Base-by-base conservation (phyloP, 495 filamentous ascomycete species). In the Letharia lupina region DNA sequence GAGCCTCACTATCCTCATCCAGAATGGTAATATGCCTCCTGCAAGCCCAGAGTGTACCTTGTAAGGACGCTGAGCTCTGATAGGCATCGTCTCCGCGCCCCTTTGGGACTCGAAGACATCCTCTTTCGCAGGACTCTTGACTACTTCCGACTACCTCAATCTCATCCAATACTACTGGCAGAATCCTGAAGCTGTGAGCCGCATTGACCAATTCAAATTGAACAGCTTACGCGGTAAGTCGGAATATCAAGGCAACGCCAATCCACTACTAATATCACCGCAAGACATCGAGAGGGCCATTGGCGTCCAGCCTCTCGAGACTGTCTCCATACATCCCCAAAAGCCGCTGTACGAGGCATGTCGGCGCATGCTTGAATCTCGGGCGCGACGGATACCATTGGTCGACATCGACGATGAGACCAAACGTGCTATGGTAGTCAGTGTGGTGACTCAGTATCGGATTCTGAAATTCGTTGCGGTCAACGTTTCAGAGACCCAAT, bases 121-220 rank as follows among this genome's bases (percentile, higher is more conserved):
- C 37, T 91, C 88, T 33, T 99, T 98, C 74, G 94, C 95, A 35
- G 94, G 94, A 61, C 81, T 98, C 35, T 82, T 99, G 72, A 98
- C 94, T 31, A 95, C 91, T 58, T 94, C 91, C 68, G 94, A 99
- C 76, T 99, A 94, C 75, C 81, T 99, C 80, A 99, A 99, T 74
- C 89, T 99, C 64, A 95, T 99, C 62, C 95, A 98, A 77, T 99
- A 98, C 76, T 98, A 98, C 79, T 98, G 94, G 86, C 93, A 98
- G 78, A 96, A 93, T 71, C 95, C 95, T 20, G 90, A 93, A 56
- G 87, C 91, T 16, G 82, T 99, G 63, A 85, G 87, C 64, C 83
- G 92, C 72, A 88, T 98, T 72, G 94, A 98, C 72, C 89, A 96
- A 73, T 98, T 99, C 77, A 90, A 91, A 44, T 79, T 99, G 60